These are phyloP conservation scores for Calonectria montana DNA, from an alignment of 2,329 filamentous ascomycete species.

Conservation along the genomic window DNA sequence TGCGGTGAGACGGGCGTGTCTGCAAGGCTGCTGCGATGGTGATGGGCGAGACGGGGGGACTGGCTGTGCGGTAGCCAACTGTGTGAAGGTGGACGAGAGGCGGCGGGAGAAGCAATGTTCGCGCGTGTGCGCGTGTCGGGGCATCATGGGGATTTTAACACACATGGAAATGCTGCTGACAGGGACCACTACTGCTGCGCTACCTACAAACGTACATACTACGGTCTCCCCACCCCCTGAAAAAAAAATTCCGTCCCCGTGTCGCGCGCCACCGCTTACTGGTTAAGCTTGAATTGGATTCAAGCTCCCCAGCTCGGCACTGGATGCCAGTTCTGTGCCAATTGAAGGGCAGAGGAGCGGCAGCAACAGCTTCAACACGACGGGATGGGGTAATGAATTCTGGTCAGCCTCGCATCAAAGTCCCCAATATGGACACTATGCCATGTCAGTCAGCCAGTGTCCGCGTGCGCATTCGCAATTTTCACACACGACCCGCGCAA, in stretches of 20 bases:
- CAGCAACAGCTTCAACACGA: not conserved
- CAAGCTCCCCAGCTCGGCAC: not conserved
- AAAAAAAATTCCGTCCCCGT: conserved; percentile 7
- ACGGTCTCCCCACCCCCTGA: not conserved
- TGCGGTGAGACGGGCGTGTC: not conserved
- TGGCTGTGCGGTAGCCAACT: not conserved
- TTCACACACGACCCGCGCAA: not conserved
- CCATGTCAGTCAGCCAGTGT: conserved; percentile 5
- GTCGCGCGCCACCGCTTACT: conserved; percentile 4
- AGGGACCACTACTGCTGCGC: not conserved
- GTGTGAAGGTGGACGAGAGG: not conserved
- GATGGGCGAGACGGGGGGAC: not conserved
- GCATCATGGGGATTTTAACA: conserved; percentile 1
- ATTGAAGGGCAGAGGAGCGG: conserved; percentile 6
- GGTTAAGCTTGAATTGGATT: conserved; percentile 6
- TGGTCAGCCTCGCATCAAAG: conserved; percentile 11
- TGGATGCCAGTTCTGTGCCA: not conserved
- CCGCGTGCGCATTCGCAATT: not conserved
- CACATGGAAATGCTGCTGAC: not conserved
- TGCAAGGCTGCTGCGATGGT: not conserved
- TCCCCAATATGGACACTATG: not conserved
- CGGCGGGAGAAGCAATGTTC: not conserved
- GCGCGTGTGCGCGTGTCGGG: conserved; percentile 4
- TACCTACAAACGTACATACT: not conserved
- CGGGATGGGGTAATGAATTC: conserved; percentile 2